A percentile compares a stretch with the other conserved stretches of the same genome.
These are phyloP conservation scores for Geum urbanum DNA, from an alignment of 306 rosid species.

Conservation along the genomic window DNA sequence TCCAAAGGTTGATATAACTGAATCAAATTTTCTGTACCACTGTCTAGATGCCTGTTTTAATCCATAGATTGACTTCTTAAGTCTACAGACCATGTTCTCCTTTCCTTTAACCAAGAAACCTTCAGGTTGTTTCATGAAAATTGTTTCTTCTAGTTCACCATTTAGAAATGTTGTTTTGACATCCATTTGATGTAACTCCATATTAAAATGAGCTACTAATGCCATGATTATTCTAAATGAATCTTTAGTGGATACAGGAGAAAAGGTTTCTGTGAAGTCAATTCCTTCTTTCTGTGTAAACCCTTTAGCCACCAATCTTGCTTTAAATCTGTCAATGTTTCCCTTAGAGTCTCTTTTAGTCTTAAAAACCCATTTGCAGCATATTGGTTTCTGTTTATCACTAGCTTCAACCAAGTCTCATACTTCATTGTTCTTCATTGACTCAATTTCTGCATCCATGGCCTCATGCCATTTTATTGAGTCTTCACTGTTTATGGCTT, in stretches of 20 bases:
- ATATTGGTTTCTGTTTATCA: background rate
- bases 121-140: background rate
- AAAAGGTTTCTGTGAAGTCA: too few species aligned
- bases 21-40: background rate
- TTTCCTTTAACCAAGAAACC: background rate
- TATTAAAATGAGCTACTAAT: background rate
- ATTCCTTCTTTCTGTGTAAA: too few species aligned
- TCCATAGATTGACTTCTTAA: background rate
- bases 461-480: background rate
- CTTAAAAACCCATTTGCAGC: background rate
- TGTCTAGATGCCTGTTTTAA: background rate
- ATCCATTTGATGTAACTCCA: background rate
- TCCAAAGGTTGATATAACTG: background rate
- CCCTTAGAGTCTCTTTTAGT: too few species aligned
- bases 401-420: background rate
- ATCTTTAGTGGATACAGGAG: background rate
- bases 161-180: background rate
- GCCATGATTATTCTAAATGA: background rate
- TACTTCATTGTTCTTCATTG: background rate
- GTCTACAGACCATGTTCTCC: background rate
- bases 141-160: background rate
- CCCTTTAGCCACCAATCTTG: too few species aligned
- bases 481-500: background rate
- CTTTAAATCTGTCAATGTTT: too few species aligned
- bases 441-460: background rate